Conservation (phyloP, 306 rosid genomes). For the Lupinus albus region DNA sequence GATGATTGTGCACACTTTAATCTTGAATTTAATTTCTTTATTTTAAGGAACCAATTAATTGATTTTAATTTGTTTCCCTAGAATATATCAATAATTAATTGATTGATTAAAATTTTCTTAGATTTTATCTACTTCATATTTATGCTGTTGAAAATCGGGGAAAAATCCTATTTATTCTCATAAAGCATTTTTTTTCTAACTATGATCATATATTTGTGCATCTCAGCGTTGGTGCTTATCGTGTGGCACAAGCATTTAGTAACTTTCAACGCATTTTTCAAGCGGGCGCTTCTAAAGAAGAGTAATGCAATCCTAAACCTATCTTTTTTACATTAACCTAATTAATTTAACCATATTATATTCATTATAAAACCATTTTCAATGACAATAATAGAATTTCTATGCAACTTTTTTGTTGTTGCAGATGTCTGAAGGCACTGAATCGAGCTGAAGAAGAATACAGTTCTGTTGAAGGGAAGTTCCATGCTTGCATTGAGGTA, state of each 20-base stretch:
- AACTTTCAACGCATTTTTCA: constrained; percentile 5
- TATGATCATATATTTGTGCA: neutral
- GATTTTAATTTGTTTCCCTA: neutral
- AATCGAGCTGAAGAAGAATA: constrained; percentile 26
- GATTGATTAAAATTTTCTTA: neutral
- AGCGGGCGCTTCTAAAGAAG: neutral
- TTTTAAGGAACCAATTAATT: neutral
- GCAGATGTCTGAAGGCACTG: constrained; percentile 37
- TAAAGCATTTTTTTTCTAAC: neutral
- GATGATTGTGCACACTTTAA: neutral
- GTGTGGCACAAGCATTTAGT: constrained; percentile 5
- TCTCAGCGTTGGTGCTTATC: constrained; percentile 40
- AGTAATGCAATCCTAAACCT: constrained; percentile 24
- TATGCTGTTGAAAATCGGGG: neutral
- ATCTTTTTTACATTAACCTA: neutral
- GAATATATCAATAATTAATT: neutral
- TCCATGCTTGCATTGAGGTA: constrained; percentile 40
- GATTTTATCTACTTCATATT: neutral
- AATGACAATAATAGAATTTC: neutral
- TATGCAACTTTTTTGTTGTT: constrained; percentile 1
- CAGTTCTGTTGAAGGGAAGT: constrained; percentile 19
- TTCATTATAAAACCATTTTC: neutral
- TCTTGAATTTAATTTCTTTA: neutral
- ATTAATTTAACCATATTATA: neutral
- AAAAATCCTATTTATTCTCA: too few species aligned